phyloP scores from a whole-genome alignment of 768 basidiomycete species.

The Naganishia vaughanmartiniae region DNA sequence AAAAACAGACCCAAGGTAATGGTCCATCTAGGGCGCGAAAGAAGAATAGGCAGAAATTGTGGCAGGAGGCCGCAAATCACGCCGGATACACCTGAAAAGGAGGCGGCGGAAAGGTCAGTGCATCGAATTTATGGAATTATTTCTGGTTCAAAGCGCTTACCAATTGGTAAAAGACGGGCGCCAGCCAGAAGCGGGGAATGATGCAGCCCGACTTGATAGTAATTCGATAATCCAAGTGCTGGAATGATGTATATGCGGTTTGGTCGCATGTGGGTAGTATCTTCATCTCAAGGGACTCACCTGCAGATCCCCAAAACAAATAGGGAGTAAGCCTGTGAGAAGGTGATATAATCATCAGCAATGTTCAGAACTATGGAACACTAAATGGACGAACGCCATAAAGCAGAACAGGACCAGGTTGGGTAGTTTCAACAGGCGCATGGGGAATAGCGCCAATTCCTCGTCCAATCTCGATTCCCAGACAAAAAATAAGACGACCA shows the following conservation, averaged over 20 bases:
- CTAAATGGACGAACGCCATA: not conserved
- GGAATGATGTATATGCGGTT: not conserved
- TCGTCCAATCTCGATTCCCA: not conserved
- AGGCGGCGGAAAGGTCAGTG: not conserved
- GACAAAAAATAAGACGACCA: not conserved
- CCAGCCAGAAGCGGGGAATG: not conserved
- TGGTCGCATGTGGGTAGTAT: not conserved
- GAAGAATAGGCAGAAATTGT: not conserved
- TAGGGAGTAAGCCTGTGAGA: not conserved
- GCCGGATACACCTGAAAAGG: not conserved
- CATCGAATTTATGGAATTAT: not conserved
- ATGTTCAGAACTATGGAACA: not conserved
- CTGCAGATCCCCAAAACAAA: not conserved
- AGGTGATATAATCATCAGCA: not conserved
- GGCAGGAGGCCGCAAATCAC: not conserved
- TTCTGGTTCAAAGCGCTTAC: not conserved
- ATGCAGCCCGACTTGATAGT: not conserved
- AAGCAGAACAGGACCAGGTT: not conserved
- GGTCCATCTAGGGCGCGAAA: not conserved
- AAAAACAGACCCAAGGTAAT: not conserved
- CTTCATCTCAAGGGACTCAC: not conserved
- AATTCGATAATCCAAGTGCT: not conserved
- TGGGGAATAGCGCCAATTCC: not conserved
- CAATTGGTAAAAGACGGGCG: not conserved
- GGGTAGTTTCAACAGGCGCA: not conserved